Conservation (phyloP, 768 basidiomycete genomes). For the Russula vinacea region DNA sequence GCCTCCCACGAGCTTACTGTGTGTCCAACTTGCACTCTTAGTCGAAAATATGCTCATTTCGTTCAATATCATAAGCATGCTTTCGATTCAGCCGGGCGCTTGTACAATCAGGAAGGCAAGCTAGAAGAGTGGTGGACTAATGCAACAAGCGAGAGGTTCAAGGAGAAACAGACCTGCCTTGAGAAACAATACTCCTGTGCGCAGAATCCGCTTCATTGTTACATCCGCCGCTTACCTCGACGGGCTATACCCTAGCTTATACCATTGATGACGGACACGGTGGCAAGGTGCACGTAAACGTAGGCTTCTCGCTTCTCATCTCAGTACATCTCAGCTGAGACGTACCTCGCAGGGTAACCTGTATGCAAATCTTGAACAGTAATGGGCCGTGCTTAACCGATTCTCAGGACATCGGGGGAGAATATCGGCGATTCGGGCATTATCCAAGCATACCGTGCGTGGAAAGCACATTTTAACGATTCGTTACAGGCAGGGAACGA, state of each 20-base stretch:
- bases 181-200: slow-evolving; percentile 86
- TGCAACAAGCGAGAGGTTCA: slow-evolving; percentile 77
- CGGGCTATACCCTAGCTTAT: slow-evolving; percentile 50
- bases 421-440: slow-evolving; percentile 86
- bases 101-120: slow-evolving; percentile 89
- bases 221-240: neutral
- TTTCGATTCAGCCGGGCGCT: slow-evolving; percentile 83
- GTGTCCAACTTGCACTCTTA: slow-evolving; percentile 29
- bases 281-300: slow-evolving; percentile 79
- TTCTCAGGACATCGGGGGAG: slow-evolving; percentile 76
- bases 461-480: slow-evolving; percentile 73
- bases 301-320: slow-evolving; percentile 39
- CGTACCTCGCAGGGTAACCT: slow-evolving; percentile 58
- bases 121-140: slow-evolving; percentile 94
- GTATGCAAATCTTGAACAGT: slow-evolving; percentile 41
- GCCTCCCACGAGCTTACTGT: slow-evolving; percentile 92
- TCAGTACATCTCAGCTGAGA: slow-evolving; percentile 14
- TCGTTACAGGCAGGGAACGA: slow-evolving; percentile 59
- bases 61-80: slow-evolving; percentile 57
- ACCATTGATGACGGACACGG: slow-evolving; percentile 84
- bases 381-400: neutral
- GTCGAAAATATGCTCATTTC: neutral
- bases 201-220: slow-evolving; percentile 24
- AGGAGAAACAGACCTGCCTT: slow-evolving; percentile 80
- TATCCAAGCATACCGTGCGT: slow-evolving; percentile 86